Percentiles rank a stretch among this genome's conserved stretches.
phyloP scores from a whole-genome alignment of 73 alveolate species.

The Uronychia binucleata region DNA sequence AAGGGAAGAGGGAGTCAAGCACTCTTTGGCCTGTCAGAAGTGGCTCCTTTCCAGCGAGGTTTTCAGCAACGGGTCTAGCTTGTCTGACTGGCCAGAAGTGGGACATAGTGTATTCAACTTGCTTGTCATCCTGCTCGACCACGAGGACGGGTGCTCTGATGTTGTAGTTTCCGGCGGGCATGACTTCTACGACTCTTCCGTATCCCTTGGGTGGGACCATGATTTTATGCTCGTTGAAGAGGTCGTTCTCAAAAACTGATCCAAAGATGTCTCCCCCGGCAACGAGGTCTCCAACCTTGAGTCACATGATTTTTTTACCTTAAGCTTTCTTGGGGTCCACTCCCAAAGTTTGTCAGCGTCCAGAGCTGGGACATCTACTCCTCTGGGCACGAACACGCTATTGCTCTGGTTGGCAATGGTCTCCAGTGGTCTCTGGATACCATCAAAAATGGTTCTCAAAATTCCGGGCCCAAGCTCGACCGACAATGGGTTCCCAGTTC shows the following conservation, averaged over 20 bases:
- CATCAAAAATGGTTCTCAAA: conserved; percentile 92
- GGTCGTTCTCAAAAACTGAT: conserved; percentile 90
- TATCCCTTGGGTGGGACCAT: conserved; percentile 94
- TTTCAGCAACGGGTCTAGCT: conserved; percentile 90
- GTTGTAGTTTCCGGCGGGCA: conserved; percentile 89
- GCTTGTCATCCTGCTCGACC: conserved; percentile 87
- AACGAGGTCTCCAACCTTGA: conserved; percentile 72
- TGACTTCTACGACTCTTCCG: conserved; percentile 86
- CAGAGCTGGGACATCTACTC: conserved; percentile 95
- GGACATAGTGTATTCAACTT: conserved; percentile 78
- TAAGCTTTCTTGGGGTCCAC: conserved; percentile 83
- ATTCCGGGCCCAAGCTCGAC: conserved; percentile 99
- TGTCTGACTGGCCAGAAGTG: conserved; percentile 95
- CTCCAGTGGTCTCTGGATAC: conserved; percentile 91
- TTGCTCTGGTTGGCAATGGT: conserved; percentile 68
- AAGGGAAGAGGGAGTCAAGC: conserved; percentile 96
- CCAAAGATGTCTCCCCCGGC: conserved; percentile 99
- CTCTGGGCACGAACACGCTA: conserved; percentile 96
- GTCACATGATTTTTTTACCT: neutral
- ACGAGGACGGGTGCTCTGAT: conserved; percentile 88
- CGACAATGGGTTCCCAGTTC: conserved; percentile 97
- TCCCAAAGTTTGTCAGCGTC: conserved; percentile 95
- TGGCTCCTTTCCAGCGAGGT: conserved; percentile 87
- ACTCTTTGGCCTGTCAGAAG: conserved; percentile 95
- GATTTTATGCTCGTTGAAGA: conserved; percentile 87